Evolutionary conservation across 176 grass and related monocot species (phyloP).

Genomic region (Musa troglodytarum): DNA sequence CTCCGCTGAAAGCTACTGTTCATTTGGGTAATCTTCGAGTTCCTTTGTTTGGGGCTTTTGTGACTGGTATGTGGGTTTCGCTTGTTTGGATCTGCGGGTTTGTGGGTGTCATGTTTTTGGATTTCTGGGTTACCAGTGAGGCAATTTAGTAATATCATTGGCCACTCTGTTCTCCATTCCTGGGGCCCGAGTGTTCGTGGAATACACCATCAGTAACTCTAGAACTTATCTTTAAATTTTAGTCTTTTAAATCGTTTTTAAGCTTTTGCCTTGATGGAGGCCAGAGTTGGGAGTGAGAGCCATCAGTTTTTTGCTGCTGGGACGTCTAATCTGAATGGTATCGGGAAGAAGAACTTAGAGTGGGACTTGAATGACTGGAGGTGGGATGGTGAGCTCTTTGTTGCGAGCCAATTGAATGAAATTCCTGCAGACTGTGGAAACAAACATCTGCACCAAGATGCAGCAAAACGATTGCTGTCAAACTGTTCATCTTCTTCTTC

Average conservation of each 20-base stretch:
- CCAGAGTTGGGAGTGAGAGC: slow-evolving; percentile 10
- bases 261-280: slow-evolving; percentile 13
- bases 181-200: not conserved
- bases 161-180: not conserved
- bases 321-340: slow-evolving; percentile 14
- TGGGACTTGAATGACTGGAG: slow-evolving; percentile 33
- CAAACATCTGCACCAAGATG: slow-evolving; percentile 11
- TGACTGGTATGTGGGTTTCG: slow-evolving; percentile 20
- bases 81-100: slow-evolving; percentile 25
- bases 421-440: slow-evolving; percentile 8
- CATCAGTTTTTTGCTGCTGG: slow-evolving; percentile 10
- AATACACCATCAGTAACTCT: not conserved
- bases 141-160: not conserved
- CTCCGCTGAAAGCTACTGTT: not conserved
- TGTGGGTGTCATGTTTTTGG: slow-evolving; percentile 17
- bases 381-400: slow-evolving; percentile 29
- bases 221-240: not conserved
- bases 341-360: slow-evolving; percentile 3
- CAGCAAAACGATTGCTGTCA: slow-evolving; percentile 7
- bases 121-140: slow-evolving; percentile 19
- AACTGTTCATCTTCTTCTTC: slow-evolving; percentile 59
- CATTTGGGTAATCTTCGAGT: not conserved
- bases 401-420: slow-evolving; percentile 42
- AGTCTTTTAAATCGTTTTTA: not conserved
- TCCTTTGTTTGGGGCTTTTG: not conserved